Conservation (phyloP, 345 rosid genomes). For the Euphorbia peplus region DNA sequence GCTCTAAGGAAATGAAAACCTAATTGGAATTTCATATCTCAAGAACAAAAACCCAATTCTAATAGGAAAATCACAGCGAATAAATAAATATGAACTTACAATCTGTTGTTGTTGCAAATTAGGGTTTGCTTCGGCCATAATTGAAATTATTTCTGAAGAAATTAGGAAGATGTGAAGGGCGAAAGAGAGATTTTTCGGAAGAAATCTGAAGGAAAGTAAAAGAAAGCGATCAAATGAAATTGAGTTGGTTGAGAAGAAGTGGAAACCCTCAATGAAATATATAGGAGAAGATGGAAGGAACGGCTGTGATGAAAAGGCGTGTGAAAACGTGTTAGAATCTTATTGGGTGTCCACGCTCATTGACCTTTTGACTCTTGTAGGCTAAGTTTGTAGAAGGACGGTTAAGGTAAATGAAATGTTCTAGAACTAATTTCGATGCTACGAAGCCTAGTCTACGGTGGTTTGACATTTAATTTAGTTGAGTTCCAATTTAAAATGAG, state of each 20-base stretch:
- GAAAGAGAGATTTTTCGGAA: background rate
- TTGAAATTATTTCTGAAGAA: background rate
- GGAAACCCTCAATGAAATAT: background rate
- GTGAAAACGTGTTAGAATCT: background rate
- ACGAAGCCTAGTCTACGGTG: too few relatives aligned
- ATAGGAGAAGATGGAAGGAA: background rate
- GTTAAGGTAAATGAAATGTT: background rate
- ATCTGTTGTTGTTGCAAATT: slow-evolving; percentile 15
- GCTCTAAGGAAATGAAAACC: too few relatives aligned
- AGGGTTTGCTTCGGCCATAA: slow-evolving; percentile 29
- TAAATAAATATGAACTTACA: slow-evolving; percentile 1
- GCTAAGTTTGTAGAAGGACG: slow-evolving; percentile 6
- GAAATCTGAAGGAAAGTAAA: background rate
- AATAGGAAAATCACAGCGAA: background rate
- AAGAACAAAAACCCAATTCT: background rate
- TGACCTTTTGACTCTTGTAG: slow-evolving; percentile 1
- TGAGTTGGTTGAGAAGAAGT: too few relatives aligned
- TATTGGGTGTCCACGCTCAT: background rate
- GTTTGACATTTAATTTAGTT: too few relatives aligned
- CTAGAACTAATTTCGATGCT: background rate
- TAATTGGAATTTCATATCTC: too few relatives aligned
- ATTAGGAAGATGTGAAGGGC: background rate
- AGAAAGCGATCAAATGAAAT: background rate
- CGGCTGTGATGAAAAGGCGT: background rate
- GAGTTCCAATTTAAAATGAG: too few relatives aligned